Base-by-base conservation (phyloP, 1,284 basidiomycete species). In the Marasmius oreades region DNA sequence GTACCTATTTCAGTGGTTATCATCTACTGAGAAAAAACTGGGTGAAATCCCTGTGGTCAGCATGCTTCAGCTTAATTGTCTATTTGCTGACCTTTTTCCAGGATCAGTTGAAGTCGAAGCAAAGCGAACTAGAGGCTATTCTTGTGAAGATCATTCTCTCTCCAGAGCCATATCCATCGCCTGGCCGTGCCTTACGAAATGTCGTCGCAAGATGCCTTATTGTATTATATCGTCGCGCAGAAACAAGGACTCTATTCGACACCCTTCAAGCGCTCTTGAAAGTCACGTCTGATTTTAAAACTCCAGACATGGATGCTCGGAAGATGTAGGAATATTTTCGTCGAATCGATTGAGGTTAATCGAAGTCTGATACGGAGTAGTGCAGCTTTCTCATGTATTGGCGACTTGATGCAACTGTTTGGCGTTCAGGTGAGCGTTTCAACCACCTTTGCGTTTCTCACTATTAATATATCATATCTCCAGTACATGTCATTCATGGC, bases 401-500 rank as follows among this genome's bases (percentile, higher is more conserved):
- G 93, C 12, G 92, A 96, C 68, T 74, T 98, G 12, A 96, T 98
- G 87, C 82, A 77, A 44, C 77, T 78, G 8, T 89, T 90, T 64
- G 95, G 96, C 3, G 79, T 86, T 5, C 91, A 95, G 73, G 93
- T 90, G 65, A 59, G 84, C 67, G 18, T 20, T n/a, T 24, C 23
- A 50, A 52, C 37, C 51, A 16, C 22, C n/a, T 42, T 11, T 16
- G 39, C 50, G 43, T 8, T n/a, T 34, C 11, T n/a, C 24, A 60
- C 23, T 42, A 55, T 59, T 53, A 34, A 26, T 37, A 20, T 51
- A 11, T n/a, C n/a, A n/a, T n/a, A 16, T 56, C 47, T 11, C 10
- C 63, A 97, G 89, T 88, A 95, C 69, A 98, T 97, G 95, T 96
- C 93, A 0, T 88, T 94, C 64, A 90, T 95, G 84, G 81, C 88